Percentiles rank a stretch among this genome's conserved stretches.
Conservation (phyloP, 208 protist species). For the Leishmania braziliensis region DNA sequence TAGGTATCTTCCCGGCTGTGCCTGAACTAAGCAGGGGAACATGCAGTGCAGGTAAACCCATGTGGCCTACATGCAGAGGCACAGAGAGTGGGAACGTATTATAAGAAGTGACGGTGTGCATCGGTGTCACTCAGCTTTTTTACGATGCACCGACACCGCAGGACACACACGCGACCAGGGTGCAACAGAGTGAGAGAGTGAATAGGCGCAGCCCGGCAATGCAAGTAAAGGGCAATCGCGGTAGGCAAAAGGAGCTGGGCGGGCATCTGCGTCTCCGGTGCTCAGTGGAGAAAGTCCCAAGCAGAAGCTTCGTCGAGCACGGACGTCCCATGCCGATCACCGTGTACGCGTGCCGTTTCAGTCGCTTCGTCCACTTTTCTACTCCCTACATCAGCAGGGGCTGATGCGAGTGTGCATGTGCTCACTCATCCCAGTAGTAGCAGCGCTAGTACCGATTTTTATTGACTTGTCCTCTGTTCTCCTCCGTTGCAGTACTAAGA, state of each 20-base stretch:
- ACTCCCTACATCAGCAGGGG: background rate
- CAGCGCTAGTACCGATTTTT: background rate
- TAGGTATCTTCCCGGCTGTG: constrained; percentile 46
- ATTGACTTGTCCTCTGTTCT: background rate
- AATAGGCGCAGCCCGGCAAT: background rate
- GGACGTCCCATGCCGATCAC: background rate
- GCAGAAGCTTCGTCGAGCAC: background rate
- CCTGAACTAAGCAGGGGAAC: constrained; percentile 55
- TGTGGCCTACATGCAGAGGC: background rate
- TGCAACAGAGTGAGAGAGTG: background rate
- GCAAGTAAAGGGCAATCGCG: background rate
- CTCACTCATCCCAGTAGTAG: background rate
- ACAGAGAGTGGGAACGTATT: background rate
- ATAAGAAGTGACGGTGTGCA: background rate
- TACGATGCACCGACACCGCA: background rate
- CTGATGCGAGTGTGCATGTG: background rate
- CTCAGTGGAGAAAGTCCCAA: background rate
- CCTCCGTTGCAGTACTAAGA: background rate
- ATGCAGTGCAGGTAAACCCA: constrained; percentile 26
- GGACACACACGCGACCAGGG: background rate
- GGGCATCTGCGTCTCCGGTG: background rate
- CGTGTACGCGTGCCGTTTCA: background rate
- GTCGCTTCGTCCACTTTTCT: background rate
- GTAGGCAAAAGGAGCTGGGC: background rate
- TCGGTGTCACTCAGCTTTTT: background rate